Evolutionary conservation across 108 stramenopile species (phyloP), one percentile per base, ranked within the genome.

Genomic region (Pseudonitzschia delicatissima): DNA sequence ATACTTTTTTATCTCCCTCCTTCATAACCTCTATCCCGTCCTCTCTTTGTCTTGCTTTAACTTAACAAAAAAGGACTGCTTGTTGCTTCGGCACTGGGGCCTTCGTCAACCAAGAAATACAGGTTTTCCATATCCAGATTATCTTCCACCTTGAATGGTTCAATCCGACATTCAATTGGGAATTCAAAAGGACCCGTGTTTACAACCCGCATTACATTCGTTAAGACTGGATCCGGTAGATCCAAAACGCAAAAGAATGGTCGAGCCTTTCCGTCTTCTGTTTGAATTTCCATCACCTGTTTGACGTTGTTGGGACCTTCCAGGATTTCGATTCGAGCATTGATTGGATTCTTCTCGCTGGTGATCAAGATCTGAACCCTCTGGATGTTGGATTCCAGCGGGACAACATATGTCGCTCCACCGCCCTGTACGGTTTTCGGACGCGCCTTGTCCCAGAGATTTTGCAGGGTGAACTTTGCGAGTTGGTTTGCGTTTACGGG

Each of bases 261-360:
- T 33, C 78, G 74, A 29, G 79, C 71, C 67, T 77, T 68, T 28
- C 84, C 84, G 48, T 81, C 78, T 63, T 81, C 75, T 64, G 80
- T 82, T 76, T 71, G 80, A 44, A 85, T 51, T 68, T 82, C 83
- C 34, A 82, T 69, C 21, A 82, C 78, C 40, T 85, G 83, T 71
- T 85, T 85, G 78, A 75, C 75, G 71, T 85, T 81, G 66, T 85
- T 85, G 34, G 83, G 83, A 35, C 83, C 83, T 60, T 79, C 74
- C 31, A 79, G 66, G 52, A 85, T 65, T 66, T 82, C 84, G 34
- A 85, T 80, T 53, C 76, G 67, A 36, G 84, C 84, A 66, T 85
- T 85, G 63, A 85, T 62, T 39, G 77, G 80, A 73, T 81, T 81
- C 32, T 74, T 78, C 34, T 79, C 84, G 33, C 75, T 79, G 57